Base-by-base conservation (phyloP, 2,329 filamentous ascomycete genomes). In the Paecilomyces niveus region DNA sequence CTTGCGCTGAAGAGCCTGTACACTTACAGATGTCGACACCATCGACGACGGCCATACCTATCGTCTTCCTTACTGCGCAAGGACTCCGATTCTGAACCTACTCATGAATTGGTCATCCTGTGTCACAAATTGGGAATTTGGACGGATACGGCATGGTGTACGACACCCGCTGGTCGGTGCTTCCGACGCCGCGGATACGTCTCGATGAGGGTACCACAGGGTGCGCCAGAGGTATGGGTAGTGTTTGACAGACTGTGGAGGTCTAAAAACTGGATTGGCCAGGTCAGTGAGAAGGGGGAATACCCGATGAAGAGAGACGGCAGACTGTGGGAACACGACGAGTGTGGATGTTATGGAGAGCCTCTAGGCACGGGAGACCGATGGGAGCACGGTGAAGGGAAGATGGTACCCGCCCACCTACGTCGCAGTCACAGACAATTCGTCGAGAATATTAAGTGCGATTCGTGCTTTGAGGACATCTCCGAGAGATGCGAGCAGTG, bases 141-240 rank as follows among this genome's bases (percentile, higher is more conserved):
- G 82, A 85, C 82, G 3, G 83, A 85, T 68, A 84, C 83, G 3
- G 81, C 81, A 24, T 85, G 83, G 83, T 85, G 83, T 65, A 82
- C 83, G 15, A 84, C 80, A 3, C 82, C 82, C 0, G 83, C 81
- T 13, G 79, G 79, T 31, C 73, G 83, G 60, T 85, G 83, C 65
- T 82, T 80, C 62, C 74, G 83, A 57, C 70, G 83, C 61, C 78
- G 81, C 61, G 81, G 83, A 32, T 85, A 85, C 68, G 81, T 83
- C 55, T 77, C 79, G 10, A 80, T 81, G 68, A 76, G 82, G 55
- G 80, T 79, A 54, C 80, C 80, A 0, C 80, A 82, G 54, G 80
- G 81, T 51, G 80, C 80, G 18, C 76, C 79, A 39, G 83, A 85
- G 64, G 82, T 85, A 5, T 85, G 82, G 82, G 83, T 85, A n/a